Conservation (phyloP, 2,329 filamentous ascomycete species). For the Phoma sp. region DNA sequence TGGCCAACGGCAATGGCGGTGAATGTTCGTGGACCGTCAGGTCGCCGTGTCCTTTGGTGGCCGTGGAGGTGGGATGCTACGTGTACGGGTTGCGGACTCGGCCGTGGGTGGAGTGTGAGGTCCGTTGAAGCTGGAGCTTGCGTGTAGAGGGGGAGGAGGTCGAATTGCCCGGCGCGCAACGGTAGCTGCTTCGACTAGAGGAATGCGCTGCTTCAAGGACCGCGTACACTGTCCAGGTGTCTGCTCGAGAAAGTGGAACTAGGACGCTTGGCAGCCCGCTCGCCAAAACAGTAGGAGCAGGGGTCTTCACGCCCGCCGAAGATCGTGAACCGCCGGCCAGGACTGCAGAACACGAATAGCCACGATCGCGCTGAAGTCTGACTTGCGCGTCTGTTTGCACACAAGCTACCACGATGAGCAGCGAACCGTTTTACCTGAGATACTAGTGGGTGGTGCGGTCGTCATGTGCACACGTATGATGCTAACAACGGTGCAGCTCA, state of each 20-base stretch:
- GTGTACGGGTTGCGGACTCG: conserved; percentile 36
- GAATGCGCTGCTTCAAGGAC: conserved; percentile 34
- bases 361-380: background rate
- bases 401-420: conserved; percentile 63
- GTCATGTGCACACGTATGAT: conserved; percentile 19
- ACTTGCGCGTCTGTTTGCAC: background rate
- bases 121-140: conserved; percentile 23
- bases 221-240: conserved; percentile 46
- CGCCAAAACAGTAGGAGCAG: conserved; percentile 32
- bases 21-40: conserved; percentile 37
- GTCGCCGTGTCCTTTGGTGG: conserved; percentile 37
- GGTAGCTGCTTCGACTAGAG: conserved; percentile 27
- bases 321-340: conserved; percentile 26
- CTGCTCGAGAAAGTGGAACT: conserved; percentile 46
- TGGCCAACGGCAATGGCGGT: conserved; percentile 32
- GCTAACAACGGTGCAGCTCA: conserved; percentile 68
- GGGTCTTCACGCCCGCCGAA: conserved; percentile 33
- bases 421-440: conserved; percentile 90
- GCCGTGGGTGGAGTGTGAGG: conserved; percentile 15
- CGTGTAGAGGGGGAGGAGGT: conserved; percentile 9
- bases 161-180: conserved; percentile 28
- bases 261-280: conserved; percentile 21
- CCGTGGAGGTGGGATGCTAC: conserved; percentile 46
- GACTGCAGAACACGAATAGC: conserved; percentile 15
- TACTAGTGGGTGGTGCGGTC: conserved; percentile 80